phyloP scores from a whole-genome alignment of 495 filamentous ascomycete genomes.

The Thozetella sp. region DNA sequence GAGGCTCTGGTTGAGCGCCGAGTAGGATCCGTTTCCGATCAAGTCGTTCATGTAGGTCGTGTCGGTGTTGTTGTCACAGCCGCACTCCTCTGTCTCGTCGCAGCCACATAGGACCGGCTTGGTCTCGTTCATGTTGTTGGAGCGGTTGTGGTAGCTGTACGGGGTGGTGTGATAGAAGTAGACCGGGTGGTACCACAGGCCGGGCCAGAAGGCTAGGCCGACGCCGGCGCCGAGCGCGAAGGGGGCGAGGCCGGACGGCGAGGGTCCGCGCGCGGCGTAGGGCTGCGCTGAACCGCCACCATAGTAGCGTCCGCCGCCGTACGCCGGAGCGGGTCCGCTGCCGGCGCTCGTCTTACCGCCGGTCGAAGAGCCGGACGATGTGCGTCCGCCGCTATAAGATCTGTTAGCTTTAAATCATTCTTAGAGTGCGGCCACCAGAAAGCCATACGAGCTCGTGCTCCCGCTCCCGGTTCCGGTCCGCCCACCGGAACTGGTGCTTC shows the following conservation, averaged over 20 bases:
- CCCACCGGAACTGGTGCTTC: background rate
- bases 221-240: conserved; percentile 56
- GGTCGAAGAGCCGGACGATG: conserved; percentile 41
- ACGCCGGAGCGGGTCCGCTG: conserved; percentile 60
- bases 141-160: conserved; percentile 65
- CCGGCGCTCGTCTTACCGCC: conserved; percentile 70
- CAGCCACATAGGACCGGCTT: conserved; percentile 77
- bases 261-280: conserved; percentile 62
- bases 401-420: conserved; percentile 9
- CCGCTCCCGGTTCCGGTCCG: conserved; percentile 1
- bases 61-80: conserved; percentile 77
- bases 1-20: conserved; percentile 61
- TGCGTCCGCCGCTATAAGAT: conserved; percentile 18
- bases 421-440: background rate
- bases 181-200: conserved; percentile 61
- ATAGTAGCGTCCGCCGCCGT: conserved; percentile 74
- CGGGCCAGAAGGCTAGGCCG: conserved; percentile 59
- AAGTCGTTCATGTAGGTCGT: conserved; percentile 55
- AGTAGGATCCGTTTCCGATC: conserved; percentile 67
- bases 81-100: conserved; percentile 68
- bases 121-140: conserved; percentile 61
- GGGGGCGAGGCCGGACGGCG: conserved; percentile 60
- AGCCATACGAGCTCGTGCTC: background rate
- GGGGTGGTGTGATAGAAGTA: conserved; percentile 68
- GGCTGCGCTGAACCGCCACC: conserved; percentile 74